Evolutionary conservation across 192 early-diverging fungal species (phyloP), one percentile per base, ranked within the genome.

Genomic region (Coemansia sp.): DNA sequence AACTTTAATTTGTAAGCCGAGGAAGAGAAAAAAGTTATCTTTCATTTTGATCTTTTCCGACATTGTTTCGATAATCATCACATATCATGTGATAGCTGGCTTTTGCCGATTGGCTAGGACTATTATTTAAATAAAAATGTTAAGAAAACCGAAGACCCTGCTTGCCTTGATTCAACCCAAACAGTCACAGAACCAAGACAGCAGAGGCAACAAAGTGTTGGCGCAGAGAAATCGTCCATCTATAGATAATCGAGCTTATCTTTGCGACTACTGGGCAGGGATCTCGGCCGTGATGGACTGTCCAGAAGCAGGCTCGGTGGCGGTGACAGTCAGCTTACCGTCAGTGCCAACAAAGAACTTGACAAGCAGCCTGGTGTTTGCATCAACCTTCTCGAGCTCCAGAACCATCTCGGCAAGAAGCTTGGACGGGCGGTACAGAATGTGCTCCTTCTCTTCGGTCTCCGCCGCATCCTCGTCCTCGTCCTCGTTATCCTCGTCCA

Each of bases 401-500:
- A 84, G 77, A 0, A 80, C 68, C 77, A 84, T 75, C 60, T 84
- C 77, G 8, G 72, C 83, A 58, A 84, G 68, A 41, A 84, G 74
- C 71, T 67, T 68, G 42, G 74, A 60, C 1, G 79, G 79, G 57
- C 75, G 74, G 68, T 74, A 82, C 41, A 70, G 68, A 37, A 71
- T 59, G 2, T 43, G 61, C 39, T 62, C 68, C 37, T 53, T 67
- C 11, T 63, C 40, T 41, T 72, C 77, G 45, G 67, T 66, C 39
- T 62, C 61, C 11, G 59, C 64, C n/a, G 49, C 67, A 32, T 67
- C 68, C 49, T 87, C 86, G n/a, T 79, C 78, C 43, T 86, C 76
- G 43, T 88, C 85, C 14, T 86, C 86, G 10, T 87, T 86, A 5
- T 85, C 84, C 20, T 83, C 74, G 37, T 85, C 73, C 58, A 80